Conservation (phyloP, 805 yeast genomes). For the Grigorovia humatica region DNA sequence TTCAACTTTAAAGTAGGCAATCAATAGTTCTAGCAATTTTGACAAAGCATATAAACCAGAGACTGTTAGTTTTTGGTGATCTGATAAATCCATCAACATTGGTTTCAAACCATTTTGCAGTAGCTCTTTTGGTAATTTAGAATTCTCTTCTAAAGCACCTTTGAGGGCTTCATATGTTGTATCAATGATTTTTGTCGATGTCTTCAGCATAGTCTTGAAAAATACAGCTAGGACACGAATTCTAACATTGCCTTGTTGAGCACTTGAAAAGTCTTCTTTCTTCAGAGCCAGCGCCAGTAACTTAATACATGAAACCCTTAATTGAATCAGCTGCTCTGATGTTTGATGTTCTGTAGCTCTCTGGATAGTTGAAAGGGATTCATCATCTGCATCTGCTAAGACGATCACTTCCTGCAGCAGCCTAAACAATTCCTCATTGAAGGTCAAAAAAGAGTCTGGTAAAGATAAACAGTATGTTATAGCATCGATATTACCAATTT, state of each 20-base stretch:
- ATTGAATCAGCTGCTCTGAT: slow-evolving; percentile 73
- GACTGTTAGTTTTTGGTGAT: slow-evolving; percentile 81
- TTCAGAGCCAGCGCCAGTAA: slow-evolving; percentile 74
- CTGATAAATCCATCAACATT: slow-evolving; percentile 88
- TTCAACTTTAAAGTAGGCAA: slow-evolving; percentile 91
- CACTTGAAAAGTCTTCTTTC: slow-evolving; percentile 70
- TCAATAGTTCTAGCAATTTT: slow-evolving; percentile 69
- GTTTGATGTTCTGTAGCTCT: slow-evolving; percentile 79
- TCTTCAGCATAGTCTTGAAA: slow-evolving; percentile 83
- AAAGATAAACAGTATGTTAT: slow-evolving; percentile 82
- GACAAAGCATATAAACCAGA: slow-evolving; percentile 89
- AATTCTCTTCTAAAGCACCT: slow-evolving; percentile 72
- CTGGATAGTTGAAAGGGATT: slow-evolving; percentile 80
- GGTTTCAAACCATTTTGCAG: slow-evolving; percentile 94
- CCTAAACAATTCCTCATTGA: slow-evolving; percentile 81
- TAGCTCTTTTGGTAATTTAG: slow-evolving; percentile 84
- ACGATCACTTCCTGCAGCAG: slow-evolving; percentile 84
- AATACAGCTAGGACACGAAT: slow-evolving; percentile 85
- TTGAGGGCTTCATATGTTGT: slow-evolving; percentile 89
- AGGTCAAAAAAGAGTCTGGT: slow-evolving; percentile 70
- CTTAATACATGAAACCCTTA: slow-evolving; percentile 83
- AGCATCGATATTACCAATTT: slow-evolving; percentile 95
- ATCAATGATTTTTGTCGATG: slow-evolving; percentile 76
- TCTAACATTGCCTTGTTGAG: slow-evolving; percentile 68
- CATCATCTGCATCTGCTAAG: slow-evolving; percentile 95